Percentiles rank a stretch among this genome's conserved stretches.
Evolutionary conservation across 2,329 filamentous ascomycete genomes (phyloP).

Genomic region (Catunica adiposa): DNA sequence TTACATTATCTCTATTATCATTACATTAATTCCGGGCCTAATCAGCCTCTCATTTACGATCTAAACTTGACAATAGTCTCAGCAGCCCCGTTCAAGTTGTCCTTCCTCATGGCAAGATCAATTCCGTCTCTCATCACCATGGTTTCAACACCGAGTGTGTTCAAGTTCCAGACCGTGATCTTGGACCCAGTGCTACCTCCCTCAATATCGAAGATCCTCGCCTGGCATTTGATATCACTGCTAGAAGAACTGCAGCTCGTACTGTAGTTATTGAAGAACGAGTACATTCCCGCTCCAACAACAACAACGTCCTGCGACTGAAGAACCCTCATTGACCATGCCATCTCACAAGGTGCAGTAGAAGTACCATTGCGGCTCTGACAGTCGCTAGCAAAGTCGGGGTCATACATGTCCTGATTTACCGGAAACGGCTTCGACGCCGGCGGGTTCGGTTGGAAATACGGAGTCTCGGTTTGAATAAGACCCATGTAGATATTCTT

Average conservation of each 20-base stretch:
- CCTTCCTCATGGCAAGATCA: conserved; percentile 22
- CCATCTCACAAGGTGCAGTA: conserved; percentile 32
- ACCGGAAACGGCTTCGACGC: conserved; percentile 40
- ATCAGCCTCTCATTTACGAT: conserved; percentile 4
- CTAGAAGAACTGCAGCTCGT: conserved; percentile 28
- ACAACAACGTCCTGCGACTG: conserved; percentile 37
- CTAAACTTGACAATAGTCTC: conserved; percentile 23
- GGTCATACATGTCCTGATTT: conserved; percentile 29
- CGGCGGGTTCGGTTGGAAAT: conserved; percentile 50
- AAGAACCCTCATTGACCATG: conserved; percentile 49
- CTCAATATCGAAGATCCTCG: conserved; percentile 24
- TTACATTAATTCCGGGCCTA: not conserved
- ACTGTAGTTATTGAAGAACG: conserved; percentile 50
- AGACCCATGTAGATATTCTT: conserved; percentile 45
- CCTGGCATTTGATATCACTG: conserved; percentile 30
- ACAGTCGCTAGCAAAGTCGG: conserved; percentile 34
- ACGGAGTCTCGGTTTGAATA: conserved; percentile 54
- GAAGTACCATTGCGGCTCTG: conserved; percentile 19
- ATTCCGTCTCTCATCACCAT: conserved; percentile 25
- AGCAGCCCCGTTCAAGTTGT: conserved; percentile 26
- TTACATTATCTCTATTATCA: not conserved
- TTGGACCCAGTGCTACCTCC: conserved; percentile 15
- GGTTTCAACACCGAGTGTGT: conserved; percentile 27
- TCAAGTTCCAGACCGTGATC: conserved; percentile 28
- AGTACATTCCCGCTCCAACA: conserved; percentile 51